Evolutionary conservation across 1,139 yeast species (phyloP).

Genomic region (Saccharomyces hybrid): DNA sequence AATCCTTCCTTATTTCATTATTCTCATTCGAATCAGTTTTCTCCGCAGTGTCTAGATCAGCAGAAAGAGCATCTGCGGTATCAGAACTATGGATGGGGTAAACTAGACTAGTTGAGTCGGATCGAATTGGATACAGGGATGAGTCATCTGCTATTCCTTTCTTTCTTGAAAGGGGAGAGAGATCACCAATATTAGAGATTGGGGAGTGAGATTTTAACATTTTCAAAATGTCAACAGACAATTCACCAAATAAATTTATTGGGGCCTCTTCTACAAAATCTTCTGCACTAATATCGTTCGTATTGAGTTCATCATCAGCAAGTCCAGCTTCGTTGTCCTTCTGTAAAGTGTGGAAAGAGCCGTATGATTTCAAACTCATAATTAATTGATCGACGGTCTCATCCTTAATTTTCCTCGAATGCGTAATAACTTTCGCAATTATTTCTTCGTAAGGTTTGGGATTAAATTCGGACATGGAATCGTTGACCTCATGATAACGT

Average conservation of each 20-base stretch:
- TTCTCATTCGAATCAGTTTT: neutral
- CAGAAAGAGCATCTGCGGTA: neutral
- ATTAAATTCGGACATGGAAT: neutral
- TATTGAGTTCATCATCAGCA: neutral
- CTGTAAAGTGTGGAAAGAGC: neutral
- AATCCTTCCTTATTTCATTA: neutral
- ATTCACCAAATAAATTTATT: slow-evolving; percentile 4
- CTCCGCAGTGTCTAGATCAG: neutral
- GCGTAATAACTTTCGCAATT: slow-evolving; percentile 7
- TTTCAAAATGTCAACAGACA: slow-evolving; percentile 2
- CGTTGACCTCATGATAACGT: slow-evolving; percentile 5
- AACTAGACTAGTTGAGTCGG: neutral
- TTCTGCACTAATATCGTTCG: neutral
- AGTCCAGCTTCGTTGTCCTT: neutral
- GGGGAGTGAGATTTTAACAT: slow-evolving; percentile 3
- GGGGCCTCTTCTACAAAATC: neutral
- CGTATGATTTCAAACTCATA: slow-evolving; percentile 2
- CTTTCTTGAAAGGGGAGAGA: neutral
- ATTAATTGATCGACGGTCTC: slow-evolving; percentile 11
- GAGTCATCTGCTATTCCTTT: neutral
- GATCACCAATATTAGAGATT: neutral
- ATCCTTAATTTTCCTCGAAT: slow-evolving; percentile 12
- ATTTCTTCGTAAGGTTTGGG: slow-evolving; percentile 9
- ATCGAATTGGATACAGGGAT: slow-evolving; percentile 3
- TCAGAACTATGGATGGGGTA: slow-evolving; percentile 6